Conservation (phyloP, 2,329 filamentous ascomycete species). For the Penicillium sp. region DNA sequence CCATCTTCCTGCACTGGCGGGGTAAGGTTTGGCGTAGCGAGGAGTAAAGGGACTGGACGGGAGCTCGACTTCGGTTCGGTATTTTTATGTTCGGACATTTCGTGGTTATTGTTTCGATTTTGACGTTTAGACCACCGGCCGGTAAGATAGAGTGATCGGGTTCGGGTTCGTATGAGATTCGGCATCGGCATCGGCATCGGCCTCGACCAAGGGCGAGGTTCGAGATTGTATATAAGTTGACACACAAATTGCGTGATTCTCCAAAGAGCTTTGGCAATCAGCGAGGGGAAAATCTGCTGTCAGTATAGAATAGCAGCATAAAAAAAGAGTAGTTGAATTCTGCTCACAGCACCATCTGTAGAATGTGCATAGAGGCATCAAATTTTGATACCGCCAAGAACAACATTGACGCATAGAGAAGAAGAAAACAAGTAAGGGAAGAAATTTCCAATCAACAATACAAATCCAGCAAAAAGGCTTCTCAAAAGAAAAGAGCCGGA, state of each 20-base stretch:
- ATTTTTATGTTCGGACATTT: not conserved
- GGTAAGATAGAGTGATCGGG: slow-evolving; percentile 1
- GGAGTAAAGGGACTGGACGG: not conserved
- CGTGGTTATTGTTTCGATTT: not conserved
- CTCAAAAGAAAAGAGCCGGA: slow-evolving; percentile 8
- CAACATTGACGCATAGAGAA: not conserved
- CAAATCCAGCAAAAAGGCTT: not conserved
- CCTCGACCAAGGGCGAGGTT: not conserved
- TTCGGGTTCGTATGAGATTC: slow-evolving; percentile 8
- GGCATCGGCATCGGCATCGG: slow-evolving; percentile 6
- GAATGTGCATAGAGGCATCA: not conserved
- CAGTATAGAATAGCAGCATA: not conserved
- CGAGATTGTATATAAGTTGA: slow-evolving; percentile 9
- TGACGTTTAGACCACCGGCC: not conserved
- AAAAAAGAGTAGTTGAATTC: not conserved
- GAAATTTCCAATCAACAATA: not conserved
- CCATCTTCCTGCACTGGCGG: slow-evolving; percentile 27
- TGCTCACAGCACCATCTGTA: no score
- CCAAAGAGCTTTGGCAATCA: not conserved
- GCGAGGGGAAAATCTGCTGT: not conserved
- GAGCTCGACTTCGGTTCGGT: not conserved
- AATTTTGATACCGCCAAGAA: not conserved
- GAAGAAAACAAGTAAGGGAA: not conserved
- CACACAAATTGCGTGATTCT: not conserved
- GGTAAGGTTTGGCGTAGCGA: slow-evolving; percentile 23